Conservation (phyloP, 768 basidiomycete genomes). For the Phylloporus sp. region DNA sequence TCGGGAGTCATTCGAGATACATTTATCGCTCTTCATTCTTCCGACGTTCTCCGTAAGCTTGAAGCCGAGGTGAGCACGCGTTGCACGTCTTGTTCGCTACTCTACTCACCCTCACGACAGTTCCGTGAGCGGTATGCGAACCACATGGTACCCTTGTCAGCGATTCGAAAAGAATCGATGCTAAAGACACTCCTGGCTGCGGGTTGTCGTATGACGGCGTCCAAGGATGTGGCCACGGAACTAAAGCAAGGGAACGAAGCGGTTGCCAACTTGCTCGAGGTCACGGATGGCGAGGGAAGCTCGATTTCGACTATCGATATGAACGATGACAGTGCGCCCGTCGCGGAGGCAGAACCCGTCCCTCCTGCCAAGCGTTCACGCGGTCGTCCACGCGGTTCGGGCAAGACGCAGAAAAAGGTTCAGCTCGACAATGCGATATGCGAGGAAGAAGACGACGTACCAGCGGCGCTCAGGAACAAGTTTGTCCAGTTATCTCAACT, state of each 20-base stretch:
- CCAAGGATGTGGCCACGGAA: constrained; percentile 36
- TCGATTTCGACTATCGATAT: constrained; percentile 27
- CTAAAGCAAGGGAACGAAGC: constrained; percentile 12
- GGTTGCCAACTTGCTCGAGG: constrained; percentile 34
- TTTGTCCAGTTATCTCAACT: constrained; percentile 74
- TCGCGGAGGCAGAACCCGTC: constrained; percentile 1
- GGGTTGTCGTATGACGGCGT: constrained; percentile 44
- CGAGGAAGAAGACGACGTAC: constrained; percentile 13
- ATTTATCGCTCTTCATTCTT: constrained; percentile 89
- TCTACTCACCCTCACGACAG: constrained; percentile 32
- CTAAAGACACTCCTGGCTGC: constrained; percentile 41
- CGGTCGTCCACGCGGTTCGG: constrained; percentile 20
- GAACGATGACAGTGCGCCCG: neutral
- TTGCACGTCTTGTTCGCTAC: too few species aligned
- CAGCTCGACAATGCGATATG: constrained; percentile 2
- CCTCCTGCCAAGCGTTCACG: constrained; percentile 9
- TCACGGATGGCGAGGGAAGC: constrained; percentile 35
- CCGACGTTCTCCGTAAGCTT: constrained; percentile 74
- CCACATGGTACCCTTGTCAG: constrained; percentile 58
- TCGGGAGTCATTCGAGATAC: constrained; percentile 85
- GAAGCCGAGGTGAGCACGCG: constrained; percentile 62
- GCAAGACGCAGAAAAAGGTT: constrained; percentile 17
- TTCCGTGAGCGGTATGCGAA: constrained; percentile 76
- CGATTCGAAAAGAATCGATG: constrained; percentile 37
- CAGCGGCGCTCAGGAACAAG: constrained; percentile 40